Evolutionary conservation across 192 early-diverging fungal genomes (phyloP), one percentile per base, ranked within the genome.

Genomic region (Podila epigama): DNA sequence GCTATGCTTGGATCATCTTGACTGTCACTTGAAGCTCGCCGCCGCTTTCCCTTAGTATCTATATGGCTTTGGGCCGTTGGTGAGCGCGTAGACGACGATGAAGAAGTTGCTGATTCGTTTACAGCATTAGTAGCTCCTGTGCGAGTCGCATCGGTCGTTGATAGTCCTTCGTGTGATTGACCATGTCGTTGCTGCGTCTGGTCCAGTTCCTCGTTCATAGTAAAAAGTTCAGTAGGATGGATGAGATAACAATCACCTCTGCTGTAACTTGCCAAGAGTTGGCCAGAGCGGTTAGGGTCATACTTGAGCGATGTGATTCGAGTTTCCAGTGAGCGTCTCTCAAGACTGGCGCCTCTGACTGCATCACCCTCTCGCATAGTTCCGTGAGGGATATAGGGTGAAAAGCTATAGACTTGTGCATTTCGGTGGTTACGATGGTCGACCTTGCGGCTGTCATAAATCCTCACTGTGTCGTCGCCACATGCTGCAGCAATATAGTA

Each of bases 401-500:
- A 73, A 50, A 82, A 79, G 35, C 58, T 66, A 41, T 82, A 82
- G 6, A 82, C 81, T 35, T 82, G 81, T 31, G 60, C 53, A 5
- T 55, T 58, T 7, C 69, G 75, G 53, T 77, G 65, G 28, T 63
- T 66, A 10, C 44, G 36, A 3, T 57, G 20, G 11, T 18, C 28
- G 1, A 79, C 58, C 32, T 64, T 71, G 13, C 85, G 60, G 8
- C 60, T 57, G 55, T 86, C 85, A 32, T 78, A 86, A 31, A 86
- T 79, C 13, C 85, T 51, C 1, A 86, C 85, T 22, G 73, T 72
- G 25, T 85, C 82, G 54, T 86, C 85, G 20, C 60, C 37, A 54
- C 85, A 79, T 0, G 77, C 85, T 50, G 86, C 71, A 4, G 84
- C 84, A 34, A 86, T 58, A 67, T 86, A 85, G 0, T 63, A 57